Percentiles rank a stretch among this genome's conserved stretches.
Evolutionary conservation across 2,329 filamentous ascomycete species (phyloP).

Genomic region (Rhinocladiella mackenziei): DNA sequence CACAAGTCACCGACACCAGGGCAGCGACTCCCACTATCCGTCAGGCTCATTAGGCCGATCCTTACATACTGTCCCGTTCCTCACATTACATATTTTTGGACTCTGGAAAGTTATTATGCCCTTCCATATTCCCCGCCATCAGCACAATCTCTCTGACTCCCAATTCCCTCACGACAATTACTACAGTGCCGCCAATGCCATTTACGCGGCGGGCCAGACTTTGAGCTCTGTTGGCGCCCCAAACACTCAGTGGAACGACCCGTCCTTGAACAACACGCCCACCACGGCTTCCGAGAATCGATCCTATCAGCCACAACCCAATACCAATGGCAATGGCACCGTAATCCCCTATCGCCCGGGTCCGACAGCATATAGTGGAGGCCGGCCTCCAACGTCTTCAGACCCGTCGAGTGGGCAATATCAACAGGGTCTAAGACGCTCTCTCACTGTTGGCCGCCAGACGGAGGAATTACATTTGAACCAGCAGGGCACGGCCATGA

Average conservation of each 20-base stretch:
- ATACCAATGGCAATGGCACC: slow-evolving; percentile 23
- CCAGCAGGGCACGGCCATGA: slow-evolving; percentile 39
- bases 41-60: too few relatives aligned
- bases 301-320: slow-evolving; percentile 18
- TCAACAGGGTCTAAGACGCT: slow-evolving; percentile 35
- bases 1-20: too few relatives aligned
- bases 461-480: slow-evolving; percentile 56
- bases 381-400: slow-evolving; percentile 1
- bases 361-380: slow-evolving; percentile 13
- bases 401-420: slow-evolving; percentile 19
- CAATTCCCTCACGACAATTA: slow-evolving; percentile 24
- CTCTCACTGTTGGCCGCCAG: slow-evolving; percentile 44
- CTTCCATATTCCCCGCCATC: slow-evolving; percentile 28
- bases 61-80: not conserved
- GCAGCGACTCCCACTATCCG: too few relatives aligned
- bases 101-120: slow-evolving; percentile 21
- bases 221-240: slow-evolving; percentile 48
- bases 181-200: slow-evolving; percentile 33
- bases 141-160: slow-evolving; percentile 24
- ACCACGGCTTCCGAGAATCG: slow-evolving; percentile 21
- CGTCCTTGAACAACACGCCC: slow-evolving; percentile 7
- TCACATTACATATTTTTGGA: not conserved
- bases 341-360: slow-evolving; percentile 25
- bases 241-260: slow-evolving; percentile 35
- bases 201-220: slow-evolving; percentile 45